These are phyloP conservation scores for Suillus hirtellus DNA, from an alignment of 768 basidiomycete species.

Conservation along the genomic window DNA sequence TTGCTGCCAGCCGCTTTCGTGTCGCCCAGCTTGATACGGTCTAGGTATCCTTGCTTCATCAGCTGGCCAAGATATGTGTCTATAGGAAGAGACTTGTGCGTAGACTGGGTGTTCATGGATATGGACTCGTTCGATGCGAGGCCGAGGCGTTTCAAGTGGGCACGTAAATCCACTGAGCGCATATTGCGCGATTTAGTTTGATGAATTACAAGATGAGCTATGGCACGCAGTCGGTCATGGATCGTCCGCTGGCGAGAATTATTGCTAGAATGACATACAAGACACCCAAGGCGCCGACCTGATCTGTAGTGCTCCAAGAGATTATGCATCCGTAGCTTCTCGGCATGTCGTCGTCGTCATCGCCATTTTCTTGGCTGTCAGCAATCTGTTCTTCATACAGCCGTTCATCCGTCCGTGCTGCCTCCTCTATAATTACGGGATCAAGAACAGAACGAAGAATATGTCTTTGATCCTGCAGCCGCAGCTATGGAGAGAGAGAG, in stretches of 20 bases:
- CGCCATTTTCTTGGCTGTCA: conserved; percentile 48
- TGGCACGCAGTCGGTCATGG: conserved; percentile 56
- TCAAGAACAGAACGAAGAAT: conserved; percentile 79
- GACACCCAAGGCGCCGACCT: conserved; percentile 70
- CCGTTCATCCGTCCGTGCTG: conserved; percentile 49
- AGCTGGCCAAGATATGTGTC: conserved; percentile 68
- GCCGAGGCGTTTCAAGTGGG: conserved; percentile 67
- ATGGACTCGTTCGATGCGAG: conserved; percentile 52
- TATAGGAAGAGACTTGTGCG: conserved; percentile 52
- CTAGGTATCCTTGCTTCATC: conserved; percentile 75
- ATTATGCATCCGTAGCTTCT: conserved; percentile 68
- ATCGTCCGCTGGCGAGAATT: conserved; percentile 78
- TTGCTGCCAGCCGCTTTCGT: conserved; percentile 47
- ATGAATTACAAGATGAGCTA: conserved; percentile 3
- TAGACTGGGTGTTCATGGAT: conserved; percentile 51
- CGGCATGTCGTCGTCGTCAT: conserved; percentile 49
- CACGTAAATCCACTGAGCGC: conserved; percentile 66
- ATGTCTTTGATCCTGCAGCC: conserved; percentile 69
- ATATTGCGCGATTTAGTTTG: neutral
- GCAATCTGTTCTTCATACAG: conserved; percentile 50
- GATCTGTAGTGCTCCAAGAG: conserved; percentile 67
- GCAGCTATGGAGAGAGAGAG: conserved; percentile 38
- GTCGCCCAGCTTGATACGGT: conserved; percentile 58
- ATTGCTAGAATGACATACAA: conserved; percentile 81
- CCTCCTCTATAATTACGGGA: conserved; percentile 57